A percentile compares a stretch with the other conserved stretches of the same genome.
These are phyloP conservation scores for Colletotrichum coccodes DNA, from an alignment of 2,329 filamentous ascomycete genomes.

Conservation along the genomic window DNA sequence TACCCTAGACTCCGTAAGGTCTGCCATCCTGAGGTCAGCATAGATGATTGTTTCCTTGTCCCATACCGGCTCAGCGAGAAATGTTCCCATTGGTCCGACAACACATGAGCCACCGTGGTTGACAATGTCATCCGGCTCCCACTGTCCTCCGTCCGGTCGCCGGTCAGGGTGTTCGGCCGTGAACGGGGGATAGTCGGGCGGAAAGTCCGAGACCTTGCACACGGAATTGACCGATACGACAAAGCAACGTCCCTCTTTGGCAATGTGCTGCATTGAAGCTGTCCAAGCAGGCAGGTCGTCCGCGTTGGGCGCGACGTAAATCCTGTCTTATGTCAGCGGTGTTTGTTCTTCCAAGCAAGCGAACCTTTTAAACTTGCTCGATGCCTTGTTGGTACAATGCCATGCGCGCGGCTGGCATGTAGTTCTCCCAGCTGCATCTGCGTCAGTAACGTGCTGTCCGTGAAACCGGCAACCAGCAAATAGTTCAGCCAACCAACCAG, in stretches of 20 bases:
- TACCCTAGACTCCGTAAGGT: constrained; percentile 49
- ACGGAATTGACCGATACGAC: constrained; percentile 53
- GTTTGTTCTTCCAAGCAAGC: neutral
- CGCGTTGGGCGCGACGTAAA: constrained; percentile 45
- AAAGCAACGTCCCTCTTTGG: constrained; percentile 56
- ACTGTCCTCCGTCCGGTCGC: constrained; percentile 47
- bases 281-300: constrained; percentile 47
- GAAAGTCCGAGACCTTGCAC: constrained; percentile 52
- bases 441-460: neutral
- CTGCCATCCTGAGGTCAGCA: constrained; percentile 45
- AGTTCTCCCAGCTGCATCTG: constrained; percentile 50
- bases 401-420: constrained; percentile 54
- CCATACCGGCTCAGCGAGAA: constrained; percentile 50
- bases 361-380: constrained; percentile 42
- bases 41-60: constrained; percentile 51
- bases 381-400: constrained; percentile 53
- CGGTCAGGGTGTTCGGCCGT: constrained; percentile 48
- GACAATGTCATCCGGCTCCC: constrained; percentile 48
- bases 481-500: constrained; percentile 41
- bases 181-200: constrained; percentile 52
- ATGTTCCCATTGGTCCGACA: constrained; percentile 50
- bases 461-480: neutral
- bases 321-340: constrained; percentile 35
- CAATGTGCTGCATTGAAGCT: constrained; percentile 55
- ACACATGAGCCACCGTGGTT: constrained; percentile 52